These are phyloP conservation scores for Vinca minor DNA, from an alignment of 257 asterid species.

Conservation along the genomic window DNA sequence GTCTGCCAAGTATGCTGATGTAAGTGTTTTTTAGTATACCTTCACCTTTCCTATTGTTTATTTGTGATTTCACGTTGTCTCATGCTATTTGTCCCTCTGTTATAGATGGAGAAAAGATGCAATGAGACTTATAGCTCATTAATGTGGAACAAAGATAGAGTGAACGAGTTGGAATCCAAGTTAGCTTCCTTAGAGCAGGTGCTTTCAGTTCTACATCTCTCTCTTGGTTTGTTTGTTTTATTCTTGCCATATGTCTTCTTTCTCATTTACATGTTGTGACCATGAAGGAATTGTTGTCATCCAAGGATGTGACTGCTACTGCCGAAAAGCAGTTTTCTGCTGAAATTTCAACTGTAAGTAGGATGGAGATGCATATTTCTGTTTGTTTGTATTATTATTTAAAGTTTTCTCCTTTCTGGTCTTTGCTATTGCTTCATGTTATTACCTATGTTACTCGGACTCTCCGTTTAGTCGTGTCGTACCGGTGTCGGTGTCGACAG, in stretches of 20 bases:
- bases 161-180: constrained; percentile 69
- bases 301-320: constrained; percentile 59
- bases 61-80: neutral
- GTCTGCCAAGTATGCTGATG: constrained; percentile 68
- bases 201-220: constrained; percentile 15
- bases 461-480: too few relatives aligned
- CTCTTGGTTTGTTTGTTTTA: neutral
- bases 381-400: too few relatives aligned
- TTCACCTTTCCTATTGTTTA: neutral
- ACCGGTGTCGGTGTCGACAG: too few relatives aligned
- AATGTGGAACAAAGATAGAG: constrained; percentile 58
- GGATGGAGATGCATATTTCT: neutral
- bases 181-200: constrained; percentile 65
- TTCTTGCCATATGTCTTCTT: constrained; percentile 6
- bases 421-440: too few relatives aligned
- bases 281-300: constrained; percentile 55
- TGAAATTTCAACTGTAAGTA: constrained; percentile 69
- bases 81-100: neutral
- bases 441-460: too few relatives aligned
- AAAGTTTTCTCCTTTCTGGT: neutral
- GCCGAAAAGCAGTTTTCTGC: constrained; percentile 66
- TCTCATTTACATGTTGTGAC: constrained; percentile 6
- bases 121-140: constrained; percentile 49
- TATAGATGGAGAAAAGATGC: constrained; percentile 58
- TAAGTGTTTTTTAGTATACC: constrained; percentile 20